Evolutionary conservation across 345 rosid genomes (phyloP).

Genomic region (Salix viminalis): DNA sequence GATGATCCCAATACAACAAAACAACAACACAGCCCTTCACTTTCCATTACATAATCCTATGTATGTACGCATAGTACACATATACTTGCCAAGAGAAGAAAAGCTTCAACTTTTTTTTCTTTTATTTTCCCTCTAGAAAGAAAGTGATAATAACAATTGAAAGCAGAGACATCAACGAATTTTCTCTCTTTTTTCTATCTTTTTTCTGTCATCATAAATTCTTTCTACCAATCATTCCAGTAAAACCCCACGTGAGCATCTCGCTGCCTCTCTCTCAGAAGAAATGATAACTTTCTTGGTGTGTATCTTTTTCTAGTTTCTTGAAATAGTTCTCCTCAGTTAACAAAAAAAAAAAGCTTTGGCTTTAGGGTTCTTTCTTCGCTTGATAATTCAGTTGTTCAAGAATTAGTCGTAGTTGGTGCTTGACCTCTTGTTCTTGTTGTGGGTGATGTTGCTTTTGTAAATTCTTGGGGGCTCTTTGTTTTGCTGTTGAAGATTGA

Average conservation of each 20-base stretch:
- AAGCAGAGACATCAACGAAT: conserved; percentile 19
- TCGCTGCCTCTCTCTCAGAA: conserved; percentile 12
- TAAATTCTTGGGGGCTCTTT: conserved; percentile 9
- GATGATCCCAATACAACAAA: conserved; percentile 38
- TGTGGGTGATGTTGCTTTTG: conserved; percentile 12
- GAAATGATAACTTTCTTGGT: conserved; percentile 27
- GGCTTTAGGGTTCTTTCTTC: conserved; percentile 13
- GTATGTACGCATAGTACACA: conserved; percentile 7
- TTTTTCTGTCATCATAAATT: conserved; percentile 41
- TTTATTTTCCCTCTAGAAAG: conserved; percentile 1
- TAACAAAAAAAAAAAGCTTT: neutral
- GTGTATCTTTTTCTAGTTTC: conserved; percentile 1
- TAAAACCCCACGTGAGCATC: conserved; percentile 50
- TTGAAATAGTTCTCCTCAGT: conserved; percentile 11
- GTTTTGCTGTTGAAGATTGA: conserved; percentile 31
- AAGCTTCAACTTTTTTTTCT: neutral
- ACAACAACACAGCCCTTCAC: conserved; percentile 18
- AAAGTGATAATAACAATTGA: conserved; percentile 25
- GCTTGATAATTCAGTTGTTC: conserved; percentile 29
- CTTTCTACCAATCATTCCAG: conserved; percentile 38
- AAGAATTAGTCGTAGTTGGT: conserved; percentile 18
- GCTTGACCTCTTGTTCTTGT: conserved; percentile 29
- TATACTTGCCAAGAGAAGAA: neutral
- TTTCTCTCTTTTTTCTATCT: conserved; percentile 23
- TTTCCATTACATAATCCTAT: conserved; percentile 23